Evolutionary conservation across 2,329 filamentous ascomycete species (phyloP), one percentile per base, ranked within the genome.

Genomic region (Pseudogymnoascus sp.): DNA sequence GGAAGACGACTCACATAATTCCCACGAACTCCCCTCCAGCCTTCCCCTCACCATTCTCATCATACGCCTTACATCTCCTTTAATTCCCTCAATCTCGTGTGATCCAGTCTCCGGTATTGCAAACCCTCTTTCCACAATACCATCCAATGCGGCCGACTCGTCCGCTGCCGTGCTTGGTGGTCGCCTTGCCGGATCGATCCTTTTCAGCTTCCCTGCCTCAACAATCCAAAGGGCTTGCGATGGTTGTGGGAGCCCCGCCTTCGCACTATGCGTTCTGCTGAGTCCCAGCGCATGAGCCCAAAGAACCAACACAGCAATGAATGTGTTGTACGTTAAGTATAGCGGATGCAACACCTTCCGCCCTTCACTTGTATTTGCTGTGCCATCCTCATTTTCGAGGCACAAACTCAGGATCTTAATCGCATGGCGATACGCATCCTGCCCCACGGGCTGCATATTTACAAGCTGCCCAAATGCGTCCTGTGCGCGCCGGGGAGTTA

Each of bases 401-500:
- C 65, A 67, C 35, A 67, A 35, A 16, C 59, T 61, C n/a, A 67
- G 58, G 9, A 67, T 61, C 54, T 65, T 63, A 14, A 67, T 54
- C 9, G 62, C 66, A 47, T 67, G 66, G 1, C 63, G 39, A 47
- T 67, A 67, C 3, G 66, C 65, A 25, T 67, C 65, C 16, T 67
- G 65, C 12, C 63, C 64, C 33, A 67, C 64, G 6, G 65, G 64
- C 16, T 66, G 57, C 2, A 60, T 66, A 6, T 63, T 62, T 6
- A 65, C 59, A 12, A 67, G 50, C 5, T 63, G 65, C 22, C 57
- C 58, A 37, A 67, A 67, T 4, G 66, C 65, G n/a, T 64, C 64
- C 54, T 67, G 66, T 6, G 65, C 65, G 8, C 64, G 63, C 36
- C 67, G 66, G 11, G 64, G 63, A 4, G 66, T 67, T n/a, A 67